These are phyloP conservation scores for Coriolopsis trogii DNA, from an alignment of 1,284 basidiomycete genomes.

Conservation along the genomic window DNA sequence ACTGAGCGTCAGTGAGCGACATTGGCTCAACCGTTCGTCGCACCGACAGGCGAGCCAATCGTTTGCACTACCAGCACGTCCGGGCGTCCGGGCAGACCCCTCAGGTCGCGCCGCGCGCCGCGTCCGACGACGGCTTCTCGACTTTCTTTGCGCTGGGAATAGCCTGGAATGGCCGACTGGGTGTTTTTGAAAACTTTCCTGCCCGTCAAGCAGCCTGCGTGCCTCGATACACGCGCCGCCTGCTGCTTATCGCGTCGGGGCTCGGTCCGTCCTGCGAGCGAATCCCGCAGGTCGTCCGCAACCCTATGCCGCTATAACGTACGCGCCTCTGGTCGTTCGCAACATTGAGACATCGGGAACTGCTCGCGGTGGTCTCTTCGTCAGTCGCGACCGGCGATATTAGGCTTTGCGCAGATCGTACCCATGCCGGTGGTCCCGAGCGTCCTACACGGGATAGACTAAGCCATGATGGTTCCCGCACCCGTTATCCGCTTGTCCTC, in stretches of 20 bases:
- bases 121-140: too few relatives aligned
- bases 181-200: too few relatives aligned
- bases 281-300: not conserved
- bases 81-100: conserved; percentile 8
- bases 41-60: conserved; percentile 2
- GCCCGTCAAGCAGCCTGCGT: too few relatives aligned
- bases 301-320: too few relatives aligned
- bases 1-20: too few relatives aligned
- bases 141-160: too few relatives aligned
- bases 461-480: not conserved
- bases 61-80: not conserved
- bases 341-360: too few relatives aligned
- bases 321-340: too few relatives aligned
- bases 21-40: too few relatives aligned
- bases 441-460: not conserved
- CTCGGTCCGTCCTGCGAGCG: conserved; percentile 10
- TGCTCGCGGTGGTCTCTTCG: not conserved
- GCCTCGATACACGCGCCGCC: not conserved
- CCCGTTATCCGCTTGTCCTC: not conserved
- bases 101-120: conserved; percentile 10
- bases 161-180: too few relatives aligned
- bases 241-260: conserved; percentile 5
- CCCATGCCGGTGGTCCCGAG: conserved; percentile 8
- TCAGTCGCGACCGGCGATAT: conserved; percentile 1
- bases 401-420: conserved; percentile 22